Base-by-base conservation (phyloP, 2,329 filamentous ascomycete genomes). In the Lecanicillium sp. region DNA sequence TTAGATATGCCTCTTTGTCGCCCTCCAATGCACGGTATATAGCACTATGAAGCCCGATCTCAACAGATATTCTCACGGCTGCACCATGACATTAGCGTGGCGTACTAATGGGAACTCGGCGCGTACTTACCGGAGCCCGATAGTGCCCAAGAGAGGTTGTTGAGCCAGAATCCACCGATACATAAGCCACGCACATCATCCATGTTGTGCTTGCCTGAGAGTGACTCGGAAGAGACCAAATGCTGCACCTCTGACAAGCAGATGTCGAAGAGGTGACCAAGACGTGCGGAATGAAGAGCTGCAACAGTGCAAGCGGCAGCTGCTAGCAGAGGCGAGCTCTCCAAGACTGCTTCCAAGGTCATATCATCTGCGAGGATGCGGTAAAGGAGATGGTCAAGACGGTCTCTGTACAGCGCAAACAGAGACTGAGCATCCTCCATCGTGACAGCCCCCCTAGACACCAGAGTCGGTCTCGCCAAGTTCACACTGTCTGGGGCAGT, bases 371-470 rank as follows among this genome's bases (percentile, higher is more conserved):
- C 29, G 15, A 44, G 32, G 15, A 44, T 44, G 5, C 29, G 42
- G 29, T 44, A 44, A 4, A 44, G 42, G 10, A 44, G 29, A 30
- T 44, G 42, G 20, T 44, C 42, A n/a, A 44, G 20, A 14, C 42
- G 27, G 14, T 44, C 42, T 12, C 24, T 15, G 29, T 44, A 44
- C 4, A 44, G n/a, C 10, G 27, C 29, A 35, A 44, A 44, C 17
- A 44, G 20, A 19, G 19, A 10, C 29, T 23, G 12, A 5, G 42
- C 42, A 14, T 44, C 11, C 8, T 44, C 29, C 29, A 35, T 17
- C 8, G 17, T 35, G 15, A 44, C 9, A 20, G 36, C 17, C 14
- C 42, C 42, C 21, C 36, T 44, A 17, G 42, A 44, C 5, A 44
- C 42, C 20, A 44, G 29, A 15, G 29, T 44, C 5, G 19, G 19